Base-by-base conservation (phyloP, 768 basidiomycete species). In the Tricholoma flavovirens region DNA sequence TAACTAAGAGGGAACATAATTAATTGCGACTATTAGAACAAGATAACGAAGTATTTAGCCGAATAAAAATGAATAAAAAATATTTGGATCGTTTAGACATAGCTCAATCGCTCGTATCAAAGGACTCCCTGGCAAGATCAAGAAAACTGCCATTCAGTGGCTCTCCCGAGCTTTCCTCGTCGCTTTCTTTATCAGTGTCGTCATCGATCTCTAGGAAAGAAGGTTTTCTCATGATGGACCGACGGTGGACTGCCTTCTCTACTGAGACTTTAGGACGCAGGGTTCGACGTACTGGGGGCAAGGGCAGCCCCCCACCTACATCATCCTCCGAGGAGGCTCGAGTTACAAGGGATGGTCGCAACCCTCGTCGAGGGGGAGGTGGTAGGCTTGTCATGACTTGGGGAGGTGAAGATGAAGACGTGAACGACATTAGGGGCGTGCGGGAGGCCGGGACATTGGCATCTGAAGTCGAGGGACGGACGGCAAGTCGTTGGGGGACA, bases 151-250 rank as follows among this genome's bases (percentile, higher is more conserved):
- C 70, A 52, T 66, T 60, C 17, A 62, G 61, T 56, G 61, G 60
- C 22, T 64, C 65, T 43, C 58, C 65, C 10, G 55, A 52, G 36
- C 54, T 62, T 21, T 64, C 62, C 9, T 60, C 51, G 35, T 71
- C 67, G 19, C 66, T 64, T 45, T 73, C 71, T 36, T 66, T 65
- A 55, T 63, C 74, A 17, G 67, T 67, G 7, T 79, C 78, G 46
- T 79, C 79, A 55, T 80, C 84, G 56, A 89, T 86, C 33, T 88
- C 85, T 49, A 89, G 71, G 67, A 89, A 89, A 1, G 86, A 88
- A 17, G 87, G 83, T 64, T 87, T 86, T 63, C 76, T 76, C 72
- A 84, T 78, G 57, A 88, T 73, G 6, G 81, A 81, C 49, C 73
- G 77, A 46, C 78, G 77, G 56, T 75, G 76, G 43, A 75, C 62